Base-by-base conservation (phyloP, 495 filamentous ascomycete genomes). In the Tuber calosporum region DNA sequence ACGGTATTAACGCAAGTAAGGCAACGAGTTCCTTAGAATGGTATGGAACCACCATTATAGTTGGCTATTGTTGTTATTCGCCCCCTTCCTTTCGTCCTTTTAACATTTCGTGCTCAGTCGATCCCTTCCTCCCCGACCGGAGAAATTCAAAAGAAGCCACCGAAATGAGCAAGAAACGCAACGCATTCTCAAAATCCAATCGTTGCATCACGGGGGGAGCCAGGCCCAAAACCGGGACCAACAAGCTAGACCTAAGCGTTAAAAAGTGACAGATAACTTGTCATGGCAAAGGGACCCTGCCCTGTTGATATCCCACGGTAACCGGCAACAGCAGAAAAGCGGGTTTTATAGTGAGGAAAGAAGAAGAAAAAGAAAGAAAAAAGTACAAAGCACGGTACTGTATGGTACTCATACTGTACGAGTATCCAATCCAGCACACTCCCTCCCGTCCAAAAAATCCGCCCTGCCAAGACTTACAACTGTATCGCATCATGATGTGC, bases 131-230 rank as follows among this genome's bases (percentile, higher is more conserved):
- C 30, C 53, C 53, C n/a, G n/a, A 30, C 53, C 3, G 3, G 53
- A 62, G 53, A 62, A 62, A 62, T 30, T 30, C 53, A n/a, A 15
- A 62, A 13, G 11, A 62, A 15, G n/a, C 26, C 53, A 30, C 11
- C 53, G 11, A 30, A 62, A 62, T 62, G 30, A 62, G 53, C 53
- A 62, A 30, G 53, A 62, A 17, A 17, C 17, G n/a, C 53, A 30
- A 62, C 53, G n/a, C 53, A 62, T 30, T 5, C 53, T 30, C 53
- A 17, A 15, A 30, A 62, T 30, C 53, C 53, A 62, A 62, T 62
- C 53, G n/a, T 62, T 62, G n/a, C 53, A 26, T 62, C 53, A 62
- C 53, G 53, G n/a, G 53, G 53, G 17, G 53, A 62, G n/a, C 9
- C 53, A 30, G 30, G 53, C 53, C 30, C 53, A 7, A 30, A 62